Conservation (phyloP, 371 early-diverging fungal genomes). For the Mucor sp. region DNA sequence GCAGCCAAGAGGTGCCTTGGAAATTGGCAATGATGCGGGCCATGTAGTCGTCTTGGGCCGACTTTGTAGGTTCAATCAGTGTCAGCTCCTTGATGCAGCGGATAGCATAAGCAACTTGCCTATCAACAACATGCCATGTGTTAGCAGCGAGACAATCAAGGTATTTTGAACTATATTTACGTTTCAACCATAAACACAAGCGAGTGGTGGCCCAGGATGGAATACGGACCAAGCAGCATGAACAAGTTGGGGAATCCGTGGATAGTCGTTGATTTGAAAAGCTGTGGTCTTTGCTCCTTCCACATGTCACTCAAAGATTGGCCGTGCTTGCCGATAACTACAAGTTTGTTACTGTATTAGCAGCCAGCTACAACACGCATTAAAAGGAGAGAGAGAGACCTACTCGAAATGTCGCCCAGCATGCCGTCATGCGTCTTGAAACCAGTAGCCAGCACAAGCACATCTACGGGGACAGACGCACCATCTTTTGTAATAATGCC, state of each 20-base stretch:
- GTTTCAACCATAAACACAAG: slow-evolving; percentile 34
- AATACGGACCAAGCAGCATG: slow-evolving; percentile 35
- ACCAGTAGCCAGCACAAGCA: background rate
- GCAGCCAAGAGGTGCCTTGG: slow-evolving; percentile 38
- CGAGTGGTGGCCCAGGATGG: slow-evolving; percentile 31
- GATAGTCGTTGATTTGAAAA: slow-evolving; percentile 27
- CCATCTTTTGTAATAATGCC: background rate
- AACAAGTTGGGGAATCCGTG: slow-evolving; percentile 45
- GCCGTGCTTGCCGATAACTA: slow-evolving; percentile 19
- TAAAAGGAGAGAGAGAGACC: background rate
- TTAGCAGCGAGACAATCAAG: background rate
- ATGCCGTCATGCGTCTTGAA: background rate
- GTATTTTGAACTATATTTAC: too few species aligned
- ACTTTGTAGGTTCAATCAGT: slow-evolving; percentile 15
- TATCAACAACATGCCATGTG: background rate
- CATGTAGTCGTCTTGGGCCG: slow-evolving; percentile 23
- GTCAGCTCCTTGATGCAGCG: slow-evolving; percentile 5
- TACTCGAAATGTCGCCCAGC: background rate
- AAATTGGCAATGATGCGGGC: slow-evolving; percentile 28
- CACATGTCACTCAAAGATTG: slow-evolving; percentile 10
- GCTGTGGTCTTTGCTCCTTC: slow-evolving; percentile 14
- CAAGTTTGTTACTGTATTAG: background rate
- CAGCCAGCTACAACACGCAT: too few species aligned
- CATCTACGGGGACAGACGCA: background rate
- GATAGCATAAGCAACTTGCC: slow-evolving; percentile 19